Evolutionary conservation across 2,329 filamentous ascomycete genomes (phyloP).

Genomic region (Diaporthe velutina): DNA sequence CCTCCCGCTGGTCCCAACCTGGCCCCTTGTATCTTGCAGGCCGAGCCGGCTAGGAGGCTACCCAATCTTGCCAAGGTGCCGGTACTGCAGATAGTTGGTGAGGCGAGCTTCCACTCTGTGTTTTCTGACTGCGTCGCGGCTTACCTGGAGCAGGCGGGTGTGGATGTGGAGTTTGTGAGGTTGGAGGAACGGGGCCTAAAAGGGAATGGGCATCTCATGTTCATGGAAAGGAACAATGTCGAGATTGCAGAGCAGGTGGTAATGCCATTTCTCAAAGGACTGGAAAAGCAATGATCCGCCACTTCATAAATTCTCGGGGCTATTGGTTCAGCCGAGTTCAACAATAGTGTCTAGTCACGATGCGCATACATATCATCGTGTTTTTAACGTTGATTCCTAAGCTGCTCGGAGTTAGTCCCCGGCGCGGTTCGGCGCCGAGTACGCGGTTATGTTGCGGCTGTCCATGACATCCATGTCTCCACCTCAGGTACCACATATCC

Average conservation of each 20-base stretch:
- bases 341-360: neutral
- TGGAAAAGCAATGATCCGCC: neutral
- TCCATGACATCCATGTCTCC: neutral
- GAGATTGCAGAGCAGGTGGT: slow-evolving; percentile 46
- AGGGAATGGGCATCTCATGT: slow-evolving; percentile 63
- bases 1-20: slow-evolving; percentile 42
- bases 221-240: slow-evolving; percentile 62
- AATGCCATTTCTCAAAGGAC: neutral
- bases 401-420: neutral
- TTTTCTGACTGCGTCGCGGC: slow-evolving; percentile 59
- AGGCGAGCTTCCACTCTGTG: slow-evolving; percentile 58
- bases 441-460: neutral
- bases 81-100: slow-evolving; percentile 55
- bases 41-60: slow-evolving; percentile 50
- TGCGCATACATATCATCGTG: neutral
- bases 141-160: slow-evolving; percentile 58
- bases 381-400: neutral
- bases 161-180: slow-evolving; percentile 56
- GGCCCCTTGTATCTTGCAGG: slow-evolving; percentile 52
- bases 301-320: neutral
- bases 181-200: slow-evolving; percentile 54
- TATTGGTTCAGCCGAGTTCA: neutral
- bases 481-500: neutral
- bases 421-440: neutral
- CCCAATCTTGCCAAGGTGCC: slow-evolving; percentile 51